Evolutionary conservation across 225 moss, liverwort and hornwort species (phyloP).

Genomic region (Anthoceros angustus): DNA sequence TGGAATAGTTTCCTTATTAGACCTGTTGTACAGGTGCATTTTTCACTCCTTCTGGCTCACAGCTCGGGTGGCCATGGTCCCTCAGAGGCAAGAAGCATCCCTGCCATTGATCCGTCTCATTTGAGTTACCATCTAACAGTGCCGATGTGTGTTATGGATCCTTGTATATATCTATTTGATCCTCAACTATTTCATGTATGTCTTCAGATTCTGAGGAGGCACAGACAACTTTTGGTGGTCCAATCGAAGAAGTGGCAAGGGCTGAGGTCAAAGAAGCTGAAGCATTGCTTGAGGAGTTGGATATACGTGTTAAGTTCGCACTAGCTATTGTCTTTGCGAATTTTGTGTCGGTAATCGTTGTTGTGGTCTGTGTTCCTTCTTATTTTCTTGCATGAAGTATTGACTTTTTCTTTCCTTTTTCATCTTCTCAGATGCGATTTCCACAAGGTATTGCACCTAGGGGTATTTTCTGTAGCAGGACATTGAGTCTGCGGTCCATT

Average conservation of each 20-base stretch:
- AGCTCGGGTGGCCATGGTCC: background rate
- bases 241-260: conserved; percentile 68
- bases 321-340: background rate
- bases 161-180: background rate
- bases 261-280: conserved; percentile 78
- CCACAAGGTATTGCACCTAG: conserved; percentile 69
- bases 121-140: background rate
- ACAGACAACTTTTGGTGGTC: conserved; percentile 41
- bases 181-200: background rate
- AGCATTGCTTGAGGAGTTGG: conserved; percentile 56
- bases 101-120: background rate
- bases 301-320: conserved; percentile 40
- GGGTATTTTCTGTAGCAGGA: conserved; percentile 83
- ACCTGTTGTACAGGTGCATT: conserved; percentile 1
- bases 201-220: conserved; percentile 43
- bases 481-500: conserved; percentile 67
- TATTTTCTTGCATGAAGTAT: background rate
- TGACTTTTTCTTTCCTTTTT: background rate
- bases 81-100: conserved; percentile 1
- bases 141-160: too few relatives aligned
- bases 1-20: conserved; percentile 1
- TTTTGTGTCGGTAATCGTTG: background rate
- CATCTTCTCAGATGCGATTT: conserved; percentile 43
- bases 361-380: background rate
- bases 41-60: background rate